These are phyloP conservation scores for Fusarium anthophilum DNA, from an alignment of 2,329 filamentous ascomycete genomes.

Conservation along the genomic window DNA sequence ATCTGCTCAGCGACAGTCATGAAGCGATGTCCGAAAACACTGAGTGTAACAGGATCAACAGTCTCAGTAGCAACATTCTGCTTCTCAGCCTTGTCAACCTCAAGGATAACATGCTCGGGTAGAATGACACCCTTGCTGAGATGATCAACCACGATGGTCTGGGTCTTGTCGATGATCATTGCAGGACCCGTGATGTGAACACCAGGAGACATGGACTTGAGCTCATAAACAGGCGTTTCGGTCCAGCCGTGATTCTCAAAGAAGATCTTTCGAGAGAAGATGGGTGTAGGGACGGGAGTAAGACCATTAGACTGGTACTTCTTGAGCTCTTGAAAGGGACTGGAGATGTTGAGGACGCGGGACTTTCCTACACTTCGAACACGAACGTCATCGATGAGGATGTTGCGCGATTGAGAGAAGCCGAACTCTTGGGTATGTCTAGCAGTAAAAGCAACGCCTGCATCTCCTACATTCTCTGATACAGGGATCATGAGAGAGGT, in stretches of 20 bases:
- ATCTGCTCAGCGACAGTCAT: conserved; percentile 87
- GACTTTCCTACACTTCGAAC: conserved; percentile 51
- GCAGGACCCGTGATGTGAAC: conserved; percentile 63
- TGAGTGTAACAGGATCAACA: conserved; percentile 77
- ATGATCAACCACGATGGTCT: conserved; percentile 76
- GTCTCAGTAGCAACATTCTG: conserved; percentile 45
- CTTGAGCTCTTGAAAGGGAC: conserved; percentile 39
- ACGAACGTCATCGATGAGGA: conserved; percentile 55
- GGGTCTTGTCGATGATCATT: conserved; percentile 76
- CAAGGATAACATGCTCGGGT: conserved; percentile 48
- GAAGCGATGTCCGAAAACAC: conserved; percentile 80
- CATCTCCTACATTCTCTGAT: conserved; percentile 41
- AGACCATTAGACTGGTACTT: conserved; percentile 11
- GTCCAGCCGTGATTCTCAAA: conserved; percentile 43
- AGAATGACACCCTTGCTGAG: conserved; percentile 47
- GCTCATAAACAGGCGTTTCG: conserved; percentile 38
- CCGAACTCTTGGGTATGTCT: conserved; percentile 54
- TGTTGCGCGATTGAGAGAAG: conserved; percentile 50
- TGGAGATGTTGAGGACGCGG: conserved; percentile 36
- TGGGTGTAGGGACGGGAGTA: conserved; percentile 19
- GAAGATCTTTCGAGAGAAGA: conserved; percentile 37
- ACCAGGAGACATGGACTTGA: conserved; percentile 32
- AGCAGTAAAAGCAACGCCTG: conserved; percentile 45
- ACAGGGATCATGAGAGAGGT: conserved; percentile 53
- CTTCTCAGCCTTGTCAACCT: conserved; percentile 38